These are phyloP conservation scores for Pharnaceum exiguum DNA, from an alignment of 148 eudicot species.

Conservation along the genomic window DNA sequence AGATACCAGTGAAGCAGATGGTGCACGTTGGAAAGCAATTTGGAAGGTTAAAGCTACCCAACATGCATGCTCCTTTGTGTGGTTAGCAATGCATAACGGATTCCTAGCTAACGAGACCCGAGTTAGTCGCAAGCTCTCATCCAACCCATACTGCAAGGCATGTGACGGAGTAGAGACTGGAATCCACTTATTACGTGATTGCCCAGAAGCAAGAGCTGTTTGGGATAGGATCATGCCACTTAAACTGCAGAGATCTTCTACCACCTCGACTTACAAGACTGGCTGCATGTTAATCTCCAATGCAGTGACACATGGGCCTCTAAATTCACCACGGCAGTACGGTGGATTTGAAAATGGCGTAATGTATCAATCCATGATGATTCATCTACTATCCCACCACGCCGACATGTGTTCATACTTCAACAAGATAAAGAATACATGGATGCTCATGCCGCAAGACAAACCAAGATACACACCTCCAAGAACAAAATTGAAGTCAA, in stretches of 20 bases:
- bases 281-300: neutral
- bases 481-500: too few species aligned
- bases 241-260: neutral
- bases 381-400: too few species aligned
- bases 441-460: too few species aligned
- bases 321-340: too few species aligned
- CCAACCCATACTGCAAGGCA: neutral
- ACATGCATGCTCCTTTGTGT: too few species aligned
- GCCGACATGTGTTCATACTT: too few species aligned
- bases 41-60: neutral
- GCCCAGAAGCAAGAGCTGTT: neutral
- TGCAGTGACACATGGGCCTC: neutral
- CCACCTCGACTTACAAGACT: neutral
- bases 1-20: too few species aligned
- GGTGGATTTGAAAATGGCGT: too few species aligned
- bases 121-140: neutral
- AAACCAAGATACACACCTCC: too few species aligned
- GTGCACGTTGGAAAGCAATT: neutral
- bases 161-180: neutral
- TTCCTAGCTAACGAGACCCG: neutral
- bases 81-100: neutral
- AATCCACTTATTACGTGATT: neutral
- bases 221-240: neutral
- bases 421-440: too few species aligned
- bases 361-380: too few species aligned